Conservation (phyloP, 1,284 basidiomycete genomes). For the Agroathelia rolfsii region DNA sequence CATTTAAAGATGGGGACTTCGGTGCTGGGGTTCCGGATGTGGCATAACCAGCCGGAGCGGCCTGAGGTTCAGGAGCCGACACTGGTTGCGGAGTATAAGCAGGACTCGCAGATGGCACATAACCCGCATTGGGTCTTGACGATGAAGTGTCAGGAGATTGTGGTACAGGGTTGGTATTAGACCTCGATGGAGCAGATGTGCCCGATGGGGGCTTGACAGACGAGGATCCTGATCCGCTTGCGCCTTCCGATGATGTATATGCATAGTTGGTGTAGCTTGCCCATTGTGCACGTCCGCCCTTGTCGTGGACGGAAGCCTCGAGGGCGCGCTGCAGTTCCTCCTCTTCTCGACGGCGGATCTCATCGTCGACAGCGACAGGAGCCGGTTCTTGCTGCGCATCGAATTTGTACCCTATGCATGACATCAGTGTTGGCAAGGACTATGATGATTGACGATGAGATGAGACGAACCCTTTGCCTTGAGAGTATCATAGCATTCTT, state of each 20-base stretch:
- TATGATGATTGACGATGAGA: background rate
- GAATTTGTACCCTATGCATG: conserved; percentile 58
- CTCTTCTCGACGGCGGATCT: conserved; percentile 75
- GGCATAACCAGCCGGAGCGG: conserved; percentile 22
- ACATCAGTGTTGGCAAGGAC: conserved; percentile 7
- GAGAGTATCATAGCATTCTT: conserved; percentile 78
- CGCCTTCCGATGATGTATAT: conserved; percentile 30
- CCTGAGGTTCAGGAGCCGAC: conserved; percentile 15
- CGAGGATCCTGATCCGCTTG: conserved; percentile 28
- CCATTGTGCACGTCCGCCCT: conserved; percentile 65
- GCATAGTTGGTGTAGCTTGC: conserved; percentile 24
- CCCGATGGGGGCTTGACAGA: conserved; percentile 16
- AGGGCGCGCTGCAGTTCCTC: conserved; percentile 87
- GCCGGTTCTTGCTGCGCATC: conserved; percentile 53
- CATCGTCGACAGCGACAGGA: conserved; percentile 68
- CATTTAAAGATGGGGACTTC: too few relatives aligned
- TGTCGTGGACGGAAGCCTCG: conserved; percentile 83
- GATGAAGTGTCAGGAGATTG: conserved; percentile 26
- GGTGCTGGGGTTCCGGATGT: too few relatives aligned
- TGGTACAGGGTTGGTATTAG: conserved; percentile 10
- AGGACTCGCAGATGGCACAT: conserved; percentile 22
- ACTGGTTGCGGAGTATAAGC: conserved; percentile 12
- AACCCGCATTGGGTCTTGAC: conserved; percentile 30
- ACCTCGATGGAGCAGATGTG: conserved; percentile 15
- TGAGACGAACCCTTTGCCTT: conserved; percentile 66